Conservation (phyloP, 2,329 filamentous ascomycete genomes). For the Trichocomaceae sp. region DNA sequence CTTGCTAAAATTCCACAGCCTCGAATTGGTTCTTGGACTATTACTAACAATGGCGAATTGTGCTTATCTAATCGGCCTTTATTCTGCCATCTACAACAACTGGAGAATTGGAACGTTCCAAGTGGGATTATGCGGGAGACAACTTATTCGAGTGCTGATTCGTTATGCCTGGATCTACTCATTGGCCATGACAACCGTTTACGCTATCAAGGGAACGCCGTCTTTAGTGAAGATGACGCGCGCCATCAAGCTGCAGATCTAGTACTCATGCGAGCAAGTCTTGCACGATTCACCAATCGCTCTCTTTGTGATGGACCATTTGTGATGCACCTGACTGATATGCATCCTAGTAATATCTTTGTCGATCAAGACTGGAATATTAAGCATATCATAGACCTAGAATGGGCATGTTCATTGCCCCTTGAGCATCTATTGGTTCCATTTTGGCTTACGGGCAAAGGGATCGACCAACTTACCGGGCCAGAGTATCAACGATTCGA, state of each 20-base stretch:
- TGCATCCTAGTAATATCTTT: slow-evolving; percentile 34
- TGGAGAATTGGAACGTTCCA: background rate
- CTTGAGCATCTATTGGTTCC: slow-evolving; percentile 19
- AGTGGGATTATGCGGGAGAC: background rate
- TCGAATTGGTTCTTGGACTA: background rate
- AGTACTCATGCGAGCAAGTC: slow-evolving; percentile 20
- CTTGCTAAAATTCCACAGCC: background rate
- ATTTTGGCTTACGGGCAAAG: slow-evolving; percentile 20
- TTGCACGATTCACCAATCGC: slow-evolving; percentile 21
- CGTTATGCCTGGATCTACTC: background rate
- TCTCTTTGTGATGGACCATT: slow-evolving; percentile 32
- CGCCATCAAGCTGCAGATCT: background rate
- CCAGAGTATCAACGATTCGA: background rate
- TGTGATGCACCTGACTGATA: slow-evolving; percentile 29
- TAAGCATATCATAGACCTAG: slow-evolving; percentile 23
- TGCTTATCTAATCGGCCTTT: background rate
- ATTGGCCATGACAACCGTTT: background rate
- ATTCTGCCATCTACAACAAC: background rate
- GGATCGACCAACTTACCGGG: background rate
- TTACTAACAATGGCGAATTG: background rate
- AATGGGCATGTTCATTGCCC: slow-evolving; percentile 18
- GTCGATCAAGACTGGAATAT: slow-evolving; percentile 27
- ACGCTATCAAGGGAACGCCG: background rate
- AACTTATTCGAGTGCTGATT: slow-evolving; percentile 1
- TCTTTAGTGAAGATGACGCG: background rate